These are phyloP conservation scores for Pseudodiploospora longispora DNA, from an alignment of 2,329 filamentous ascomycete species.

Conservation along the genomic window DNA sequence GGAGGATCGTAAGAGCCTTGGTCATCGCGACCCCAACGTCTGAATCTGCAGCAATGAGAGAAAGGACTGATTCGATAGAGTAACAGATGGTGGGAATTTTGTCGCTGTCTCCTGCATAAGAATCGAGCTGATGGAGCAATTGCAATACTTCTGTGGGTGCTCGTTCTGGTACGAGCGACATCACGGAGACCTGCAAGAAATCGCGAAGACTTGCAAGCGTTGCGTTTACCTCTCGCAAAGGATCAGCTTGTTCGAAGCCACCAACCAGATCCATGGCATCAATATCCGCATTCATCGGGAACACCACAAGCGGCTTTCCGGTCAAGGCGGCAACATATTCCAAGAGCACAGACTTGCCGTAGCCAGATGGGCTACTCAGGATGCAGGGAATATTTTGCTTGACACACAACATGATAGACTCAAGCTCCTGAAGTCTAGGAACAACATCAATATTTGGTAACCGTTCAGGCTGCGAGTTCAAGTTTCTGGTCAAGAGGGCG, in stretches of 20 bases:
- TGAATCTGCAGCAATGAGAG: constrained; percentile 34
- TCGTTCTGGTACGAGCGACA: constrained; percentile 38
- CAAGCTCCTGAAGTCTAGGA: constrained; percentile 61
- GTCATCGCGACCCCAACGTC: constrained; percentile 39
- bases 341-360: constrained; percentile 77
- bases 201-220: constrained; percentile 39
- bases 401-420: constrained; percentile 81
- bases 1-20: constrained; percentile 41
- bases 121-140: constrained; percentile 43
- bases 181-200: constrained; percentile 43
- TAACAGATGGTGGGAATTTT: constrained; percentile 29
- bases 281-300: constrained; percentile 88
- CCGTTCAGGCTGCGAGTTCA: constrained; percentile 40
- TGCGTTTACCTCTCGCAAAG: constrained; percentile 61
- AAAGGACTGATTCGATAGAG: constrained; percentile 31
- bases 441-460: constrained; percentile 44
- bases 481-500: constrained; percentile 58
- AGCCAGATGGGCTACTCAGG: constrained; percentile 74
- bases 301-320: constrained; percentile 69
- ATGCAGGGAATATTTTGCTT: constrained; percentile 85
- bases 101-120: constrained; percentile 28
- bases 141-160: constrained; percentile 40
- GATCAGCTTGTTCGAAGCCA: constrained; percentile 91
- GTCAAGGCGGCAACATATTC: constrained; percentile 70
- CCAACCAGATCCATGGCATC: constrained; percentile 97